phyloP scores from a whole-genome alignment of 2,329 filamentous ascomycete genomes.

The Botrytis pseudocinerea region DNA sequence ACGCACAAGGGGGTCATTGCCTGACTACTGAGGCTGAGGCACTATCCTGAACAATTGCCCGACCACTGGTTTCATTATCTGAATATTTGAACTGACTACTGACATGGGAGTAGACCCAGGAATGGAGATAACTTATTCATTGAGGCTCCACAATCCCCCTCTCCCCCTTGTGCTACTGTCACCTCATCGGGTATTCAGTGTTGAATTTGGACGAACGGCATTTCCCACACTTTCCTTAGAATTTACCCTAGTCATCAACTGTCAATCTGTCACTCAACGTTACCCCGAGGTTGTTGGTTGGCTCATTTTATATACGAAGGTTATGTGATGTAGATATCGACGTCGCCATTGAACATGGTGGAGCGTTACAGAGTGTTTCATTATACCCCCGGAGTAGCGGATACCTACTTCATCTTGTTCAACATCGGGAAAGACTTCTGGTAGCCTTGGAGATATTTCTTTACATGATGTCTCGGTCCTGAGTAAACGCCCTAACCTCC shows the following conservation, averaged over 20 bases:
- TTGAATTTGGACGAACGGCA: conserved; percentile 6
- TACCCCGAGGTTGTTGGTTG: neutral
- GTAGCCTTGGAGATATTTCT: conserved; percentile 3
- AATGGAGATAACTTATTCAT: conserved; percentile 17
- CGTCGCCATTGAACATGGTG: conserved; percentile 5
- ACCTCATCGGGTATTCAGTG: conserved; percentile 3
- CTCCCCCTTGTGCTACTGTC: conserved; percentile 2
- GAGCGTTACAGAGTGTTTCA: conserved; percentile 24
- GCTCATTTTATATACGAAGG: conserved; percentile 6
- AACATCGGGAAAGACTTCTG: conserved; percentile 17
- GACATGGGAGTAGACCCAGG: conserved; percentile 18
- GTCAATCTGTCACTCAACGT: conserved; percentile 17
- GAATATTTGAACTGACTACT: neutral
- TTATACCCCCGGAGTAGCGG: conserved; percentile 22
- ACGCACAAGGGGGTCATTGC: neutral
- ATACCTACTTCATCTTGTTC: conserved; percentile 26
- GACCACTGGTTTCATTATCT: neutral
- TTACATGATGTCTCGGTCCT: conserved; percentile 1
- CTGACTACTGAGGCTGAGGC: neutral
- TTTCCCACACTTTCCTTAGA: neutral
- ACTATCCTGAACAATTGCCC: neutral
- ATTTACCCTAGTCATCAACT: conserved; percentile 9
- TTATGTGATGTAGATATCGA: conserved; percentile 1
- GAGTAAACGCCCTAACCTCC: neutral
- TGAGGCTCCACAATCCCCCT: conserved; percentile 19